A percentile compares a stretch with the other conserved stretches of the same genome.
phyloP scores from a whole-genome alignment of 2,329 filamentous ascomycete genomes.

The Phialemonium atrogriseum region DNA sequence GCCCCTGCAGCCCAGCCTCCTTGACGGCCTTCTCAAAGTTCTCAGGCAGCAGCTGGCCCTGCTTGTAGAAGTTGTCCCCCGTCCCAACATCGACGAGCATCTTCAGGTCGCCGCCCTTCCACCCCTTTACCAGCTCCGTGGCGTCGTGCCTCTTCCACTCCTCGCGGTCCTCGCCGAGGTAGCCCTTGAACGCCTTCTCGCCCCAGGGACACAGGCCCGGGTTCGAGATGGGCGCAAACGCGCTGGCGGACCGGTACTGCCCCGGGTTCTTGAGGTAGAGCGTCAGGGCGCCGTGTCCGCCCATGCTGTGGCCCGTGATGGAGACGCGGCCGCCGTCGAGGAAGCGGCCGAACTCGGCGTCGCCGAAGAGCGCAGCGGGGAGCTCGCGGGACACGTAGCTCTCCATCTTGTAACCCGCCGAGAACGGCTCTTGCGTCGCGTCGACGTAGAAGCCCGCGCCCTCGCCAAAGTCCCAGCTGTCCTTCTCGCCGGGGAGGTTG shows the following conservation, averaged over 20 bases:
- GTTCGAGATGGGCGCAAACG: slow-evolving; percentile 86
- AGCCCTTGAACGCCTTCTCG: slow-evolving; percentile 87
- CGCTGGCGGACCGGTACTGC: slow-evolving; percentile 79
- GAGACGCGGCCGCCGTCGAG: slow-evolving; percentile 65
- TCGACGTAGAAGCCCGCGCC: slow-evolving; percentile 95
- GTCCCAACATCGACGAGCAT: slow-evolving; percentile 89
- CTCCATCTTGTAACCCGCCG: slow-evolving; percentile 85
- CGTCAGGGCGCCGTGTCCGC: slow-evolving; percentile 89
- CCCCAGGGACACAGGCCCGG: slow-evolving; percentile 85
- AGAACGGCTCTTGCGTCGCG: slow-evolving; percentile 67
- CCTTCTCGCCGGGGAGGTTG: slow-evolving; percentile 74
- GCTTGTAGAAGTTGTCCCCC: slow-evolving; percentile 93
- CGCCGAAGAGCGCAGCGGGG: slow-evolving; percentile 63
- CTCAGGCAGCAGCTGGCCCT: slow-evolving; percentile 85
- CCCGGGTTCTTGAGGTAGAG: slow-evolving; percentile 88
- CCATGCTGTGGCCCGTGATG: slow-evolving; percentile 95
- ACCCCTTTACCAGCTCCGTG: slow-evolving; percentile 75
- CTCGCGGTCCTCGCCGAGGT: slow-evolving; percentile 69
- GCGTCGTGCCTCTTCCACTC: slow-evolving; percentile 88
- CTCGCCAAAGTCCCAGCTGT: slow-evolving; percentile 82
- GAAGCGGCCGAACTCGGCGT: slow-evolving; percentile 52
- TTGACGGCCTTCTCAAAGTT: slow-evolving; percentile 78
- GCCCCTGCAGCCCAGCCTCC: slow-evolving; percentile 62
- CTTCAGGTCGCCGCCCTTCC: slow-evolving; percentile 59
- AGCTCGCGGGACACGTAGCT: slow-evolving; percentile 84